Base-by-base conservation (phyloP, 2,329 filamentous ascomycete genomes). In the Cryphonectria nitschkei region DNA sequence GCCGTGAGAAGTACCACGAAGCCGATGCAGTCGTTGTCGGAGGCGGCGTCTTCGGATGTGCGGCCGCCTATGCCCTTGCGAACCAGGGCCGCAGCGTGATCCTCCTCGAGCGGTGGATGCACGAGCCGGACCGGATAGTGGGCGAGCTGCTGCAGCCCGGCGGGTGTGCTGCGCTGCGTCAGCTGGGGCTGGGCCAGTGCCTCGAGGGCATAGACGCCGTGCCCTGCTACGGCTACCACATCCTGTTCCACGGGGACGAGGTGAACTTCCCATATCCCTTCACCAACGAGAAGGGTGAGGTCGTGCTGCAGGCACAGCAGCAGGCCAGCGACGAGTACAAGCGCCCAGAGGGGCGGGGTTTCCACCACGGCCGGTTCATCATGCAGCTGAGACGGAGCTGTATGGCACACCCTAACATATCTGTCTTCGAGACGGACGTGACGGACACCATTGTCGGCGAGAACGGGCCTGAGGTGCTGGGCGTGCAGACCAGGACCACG, bases 321-420 rank as follows among this genome's bases (percentile, higher is more conserved):
- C 74, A 74, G 29, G 74, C 75, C 37, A 74, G 74, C 54, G 69
- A 34, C 26, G 78, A 79, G 72, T 75, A 77, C 61, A 85, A 84
- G 75, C 82, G 85, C 73, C 90, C 92, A 1, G 87, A 93, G 77
- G 96, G 96, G 54, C 86, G 92, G 73, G 88, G 88, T 63, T 99
- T 99, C 80, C 96, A 99, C 84, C 96, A 99, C 82, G 96, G 96
- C 63, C 89, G 94, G 75, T 98, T 99, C 82, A 94, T 99, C 76
- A 89, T 87, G 81, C 90, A 93, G 78, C 84, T 99, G 74, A 89
- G 96, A 72, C 86, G 87, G 76, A 91, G 93, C 37, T 96, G 94
- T 70, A 82, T 89, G 78, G 85, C 82, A 26, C 91, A 95, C 77
- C 86, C 90, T 73, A 97, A 98, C 79, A 94, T 99, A 76, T 95